A percentile compares a stretch with the other conserved stretches of the same genome.
These are phyloP conservation scores for Glycine tomentella DNA, from an alignment of 306 rosid species.

Conservation along the genomic window DNA sequence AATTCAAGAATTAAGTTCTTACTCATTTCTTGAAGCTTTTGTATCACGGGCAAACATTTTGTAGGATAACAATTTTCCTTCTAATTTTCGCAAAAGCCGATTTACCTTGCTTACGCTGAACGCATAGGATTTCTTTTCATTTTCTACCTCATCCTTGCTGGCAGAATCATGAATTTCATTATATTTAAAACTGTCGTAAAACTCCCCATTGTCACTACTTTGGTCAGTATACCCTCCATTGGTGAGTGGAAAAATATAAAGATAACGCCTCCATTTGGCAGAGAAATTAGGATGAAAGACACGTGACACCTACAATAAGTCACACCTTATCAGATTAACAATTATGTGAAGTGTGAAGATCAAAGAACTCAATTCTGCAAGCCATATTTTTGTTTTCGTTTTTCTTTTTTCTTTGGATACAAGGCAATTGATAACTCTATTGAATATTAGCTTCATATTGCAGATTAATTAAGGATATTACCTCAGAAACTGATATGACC, in stretches of 20 bases:
- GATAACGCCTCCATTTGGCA: slow-evolving; percentile 94
- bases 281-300: slow-evolving; percentile 92
- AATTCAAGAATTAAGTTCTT: slow-evolving; percentile 53
- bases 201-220: slow-evolving; percentile 51
- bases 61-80: slow-evolving; percentile 89
- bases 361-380: slow-evolving; percentile 42
- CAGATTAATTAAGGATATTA: slow-evolving; percentile 47
- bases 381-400: slow-evolving; percentile 6
- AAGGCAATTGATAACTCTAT: slow-evolving; percentile 32
- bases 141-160: slow-evolving; percentile 47
- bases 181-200: slow-evolving; percentile 40
- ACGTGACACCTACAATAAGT: slow-evolving; percentile 79
- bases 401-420: not conserved
- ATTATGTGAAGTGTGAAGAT: not conserved
- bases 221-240: slow-evolving; percentile 55
- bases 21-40: slow-evolving; percentile 94
- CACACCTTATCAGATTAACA: slow-evolving; percentile 30
- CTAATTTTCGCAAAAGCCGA: slow-evolving; percentile 70
- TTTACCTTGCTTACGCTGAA: slow-evolving; percentile 76
- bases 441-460: slow-evolving; percentile 31
- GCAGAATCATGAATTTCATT: slow-evolving; percentile 43
- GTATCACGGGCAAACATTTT: slow-evolving; percentile 98
- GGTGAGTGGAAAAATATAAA: slow-evolving; percentile 81
- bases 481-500: slow-evolving; percentile 78
- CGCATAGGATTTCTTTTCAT: slow-evolving; percentile 55